Evolutionary conservation across 371 early-diverging fungal species (phyloP), one percentile per base, ranked within the genome.

Genomic region (Mucor velutinosus): DNA sequence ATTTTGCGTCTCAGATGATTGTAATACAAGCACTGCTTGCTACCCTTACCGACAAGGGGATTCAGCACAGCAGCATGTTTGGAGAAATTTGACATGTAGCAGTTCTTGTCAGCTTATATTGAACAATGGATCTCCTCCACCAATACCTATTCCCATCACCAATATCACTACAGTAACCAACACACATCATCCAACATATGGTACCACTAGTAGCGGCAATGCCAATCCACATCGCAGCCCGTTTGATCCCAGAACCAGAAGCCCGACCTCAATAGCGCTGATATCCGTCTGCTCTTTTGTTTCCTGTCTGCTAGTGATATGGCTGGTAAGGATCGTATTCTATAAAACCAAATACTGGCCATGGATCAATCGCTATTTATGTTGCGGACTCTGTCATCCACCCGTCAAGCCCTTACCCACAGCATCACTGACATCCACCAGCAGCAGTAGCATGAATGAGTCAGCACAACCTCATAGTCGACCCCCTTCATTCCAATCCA

Each of bases 21-120:
- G 79, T 65, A 71, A 72, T 37, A 79, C 79, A 17, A 74, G 76
- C n/a, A 64, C 74, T 11, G 66, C 74, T 51, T 79, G 79, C 51
- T 76, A 79, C 45, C 79, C 74, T 57, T 79, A 79, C 56, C 68
- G 66, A 57, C 27, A 62, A 56, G n/a, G 1, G 55, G 65, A 67
- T 64, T 62, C 7, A 60, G 65, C 0, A 60, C 65, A 4, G 69
- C 67, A 10, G 25, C 64, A 75, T 30, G 39, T 61, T 8, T 79
- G 79, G 77, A 65, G 64, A 17, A 76, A 72, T 35, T 49, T 79
- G 58, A 79, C 75, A 8, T 79, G 77, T 32, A 69, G 73, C 30
- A 35, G 35, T 2, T 72, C 64, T 27, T 79, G 76, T 27, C 32
- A 72, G 23, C 51, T 79, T 11, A 30, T n/a, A 15, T 23, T 27